phyloP scores from a whole-genome alignment of 352 stramenopile genomes.

The Phytophthora hibernalis region DNA sequence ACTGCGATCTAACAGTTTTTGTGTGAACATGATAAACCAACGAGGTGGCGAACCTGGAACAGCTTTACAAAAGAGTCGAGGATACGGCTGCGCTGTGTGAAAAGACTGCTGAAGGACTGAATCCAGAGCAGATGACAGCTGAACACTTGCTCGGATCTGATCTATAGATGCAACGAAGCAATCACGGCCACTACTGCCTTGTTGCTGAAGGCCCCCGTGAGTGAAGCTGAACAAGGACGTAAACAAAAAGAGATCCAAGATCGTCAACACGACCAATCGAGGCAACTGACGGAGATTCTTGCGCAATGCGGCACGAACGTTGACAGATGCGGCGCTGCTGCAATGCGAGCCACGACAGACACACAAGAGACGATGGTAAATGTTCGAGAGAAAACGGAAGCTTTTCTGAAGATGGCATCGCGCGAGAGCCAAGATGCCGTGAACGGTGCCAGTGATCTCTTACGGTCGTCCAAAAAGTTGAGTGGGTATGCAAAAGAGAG shows the following conservation, averaged over 20 bases:
- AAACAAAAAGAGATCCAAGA: not conserved
- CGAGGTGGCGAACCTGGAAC: not conserved
- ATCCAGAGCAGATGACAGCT: conserved; percentile 4
- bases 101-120: conserved; percentile 7
- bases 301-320: conserved; percentile 9
- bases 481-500: too few species aligned
- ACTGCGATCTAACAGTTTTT: not conserved
- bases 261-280: conserved; percentile 1
- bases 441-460: too few species aligned
- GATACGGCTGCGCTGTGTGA: not conserved
- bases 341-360: not conserved
- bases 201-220: not conserved
- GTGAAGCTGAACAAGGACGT: conserved; percentile 2
- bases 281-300: not conserved
- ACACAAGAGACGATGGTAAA: conserved; percentile 7
- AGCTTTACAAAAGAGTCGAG: conserved; percentile 6
- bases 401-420: too few species aligned
- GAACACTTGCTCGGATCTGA: not conserved
- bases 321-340: conserved; percentile 1
- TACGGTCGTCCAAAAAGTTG: too few species aligned
- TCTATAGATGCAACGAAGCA: conserved; percentile 7
- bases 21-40: not conserved
- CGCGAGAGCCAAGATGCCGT: too few species aligned
- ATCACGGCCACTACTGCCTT: conserved; percentile 1
- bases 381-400: conserved; percentile 6